Conservation (phyloP, 75 land plant genomes). For the Gnetum montanum region DNA sequence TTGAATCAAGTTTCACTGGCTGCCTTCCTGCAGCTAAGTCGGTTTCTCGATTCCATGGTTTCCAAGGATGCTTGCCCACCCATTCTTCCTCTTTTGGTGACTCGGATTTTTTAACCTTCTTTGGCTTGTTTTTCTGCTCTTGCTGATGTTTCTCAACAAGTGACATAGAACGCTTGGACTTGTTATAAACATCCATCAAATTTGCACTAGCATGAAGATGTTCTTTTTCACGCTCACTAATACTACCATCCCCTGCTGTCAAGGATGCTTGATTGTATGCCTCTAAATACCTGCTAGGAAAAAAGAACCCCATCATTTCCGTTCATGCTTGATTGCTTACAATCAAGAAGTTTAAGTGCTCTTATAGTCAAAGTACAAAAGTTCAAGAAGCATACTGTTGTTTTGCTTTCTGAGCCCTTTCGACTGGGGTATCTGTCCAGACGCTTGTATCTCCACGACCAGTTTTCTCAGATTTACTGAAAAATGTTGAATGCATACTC, state of each 20-base stretch:
- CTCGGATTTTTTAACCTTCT: conserved; percentile 40
- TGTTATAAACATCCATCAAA: conserved; percentile 74
- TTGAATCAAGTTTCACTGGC: conserved; percentile 54
- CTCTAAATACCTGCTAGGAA: conserved; percentile 62
- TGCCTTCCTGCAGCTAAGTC: conserved; percentile 82
- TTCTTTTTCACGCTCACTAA: conserved; percentile 11
- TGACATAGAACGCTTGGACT: conserved; percentile 53
- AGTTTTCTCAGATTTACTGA: conserved; percentile 67
- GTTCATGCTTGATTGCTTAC: neutral
- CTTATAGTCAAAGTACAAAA: neutral
- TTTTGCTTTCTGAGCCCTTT: conserved; percentile 77
- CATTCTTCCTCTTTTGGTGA: conserved; percentile 56
- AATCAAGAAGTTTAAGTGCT: too few species aligned
- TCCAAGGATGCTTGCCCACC: conserved; percentile 91
- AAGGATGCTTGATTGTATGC: conserved; percentile 81
- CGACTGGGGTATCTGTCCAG: conserved; percentile 90
- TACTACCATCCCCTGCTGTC: conserved; percentile 28
- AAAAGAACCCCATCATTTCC: neutral
- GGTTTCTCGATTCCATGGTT: conserved; percentile 97
- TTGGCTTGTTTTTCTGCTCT: conserved; percentile 20
- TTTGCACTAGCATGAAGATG: conserved; percentile 29
- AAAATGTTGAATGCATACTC: conserved; percentile 50
- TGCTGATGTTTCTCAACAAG: conserved; percentile 67
- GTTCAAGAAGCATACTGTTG: conserved; percentile 40
- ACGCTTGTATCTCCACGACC: conserved; percentile 87